Conservation (phyloP, 192 early-diverging fungal genomes). For the Oehlia diaphana region DNA sequence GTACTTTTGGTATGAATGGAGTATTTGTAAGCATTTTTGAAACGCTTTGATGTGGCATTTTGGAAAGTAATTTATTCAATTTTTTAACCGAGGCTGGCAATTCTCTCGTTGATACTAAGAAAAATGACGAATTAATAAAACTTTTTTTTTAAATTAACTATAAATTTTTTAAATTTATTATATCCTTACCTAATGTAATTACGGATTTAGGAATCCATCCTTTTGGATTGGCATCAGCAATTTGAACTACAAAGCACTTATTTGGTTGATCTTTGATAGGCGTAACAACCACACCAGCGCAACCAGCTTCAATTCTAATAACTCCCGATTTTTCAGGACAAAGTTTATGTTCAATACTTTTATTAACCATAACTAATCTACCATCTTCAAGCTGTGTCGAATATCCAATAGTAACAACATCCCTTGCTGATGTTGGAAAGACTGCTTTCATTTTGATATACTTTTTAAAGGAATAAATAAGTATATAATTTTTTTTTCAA, state of each 20-base stretch:
- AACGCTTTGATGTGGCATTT: not conserved
- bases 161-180: not conserved
- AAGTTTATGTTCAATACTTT: slow-evolving; percentile 34
- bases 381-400: slow-evolving; percentile 34
- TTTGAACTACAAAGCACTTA: slow-evolving; percentile 34
- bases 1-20: not conserved
- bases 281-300: slow-evolving; percentile 37
- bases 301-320: slow-evolving; percentile 37
- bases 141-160: too few relatives aligned
- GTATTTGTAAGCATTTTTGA: not conserved
- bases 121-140: too few relatives aligned
- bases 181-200: slow-evolving; percentile 34
- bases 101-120: not conserved
- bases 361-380: slow-evolving; percentile 30
- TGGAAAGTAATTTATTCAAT: not conserved
- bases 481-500: too few relatives aligned
- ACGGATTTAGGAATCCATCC: slow-evolving; percentile 43
- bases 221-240: slow-evolving; percentile 39
- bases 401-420: slow-evolving; percentile 35
- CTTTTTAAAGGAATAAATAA: not conserved
- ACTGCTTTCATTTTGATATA: slow-evolving; percentile 38
- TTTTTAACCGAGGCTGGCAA: not conserved
- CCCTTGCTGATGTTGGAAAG: slow-evolving; percentile 37
- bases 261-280: slow-evolving; percentile 35
- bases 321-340: slow-evolving; percentile 34